Percentiles rank a stretch among this genome's conserved stretches.
Conservation (phyloP, 257 asterid genomes). For the Nyctanthes arbortristis region DNA sequence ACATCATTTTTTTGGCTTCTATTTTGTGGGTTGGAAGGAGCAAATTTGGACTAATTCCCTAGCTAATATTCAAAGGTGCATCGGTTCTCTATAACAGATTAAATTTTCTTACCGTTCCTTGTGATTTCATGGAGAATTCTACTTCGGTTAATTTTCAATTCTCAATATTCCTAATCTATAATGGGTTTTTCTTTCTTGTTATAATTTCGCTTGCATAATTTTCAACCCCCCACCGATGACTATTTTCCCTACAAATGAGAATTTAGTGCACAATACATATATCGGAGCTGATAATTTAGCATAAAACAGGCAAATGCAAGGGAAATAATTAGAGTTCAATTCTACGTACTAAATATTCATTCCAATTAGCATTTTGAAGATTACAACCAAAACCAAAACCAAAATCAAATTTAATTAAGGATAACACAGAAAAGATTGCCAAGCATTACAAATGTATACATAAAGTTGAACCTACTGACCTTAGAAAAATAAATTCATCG, state of each 20-base stretch:
- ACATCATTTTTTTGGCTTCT: background rate
- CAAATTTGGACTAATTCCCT: too few relatives aligned
- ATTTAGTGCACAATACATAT: too few relatives aligned
- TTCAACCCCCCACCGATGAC: too few relatives aligned
- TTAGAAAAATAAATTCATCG: background rate
- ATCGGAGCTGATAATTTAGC: too few relatives aligned
- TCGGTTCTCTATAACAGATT: too few relatives aligned
- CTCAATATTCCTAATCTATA: too few relatives aligned
- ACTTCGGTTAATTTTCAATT: too few relatives aligned
- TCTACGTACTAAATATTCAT: background rate
- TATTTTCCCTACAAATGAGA: too few relatives aligned
- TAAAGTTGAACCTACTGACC: slow-evolving; percentile 2
- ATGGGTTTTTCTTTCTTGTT: too few relatives aligned
- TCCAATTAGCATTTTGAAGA: background rate
- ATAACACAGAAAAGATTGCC: background rate
- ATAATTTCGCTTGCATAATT: too few relatives aligned
- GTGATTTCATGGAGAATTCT: background rate
- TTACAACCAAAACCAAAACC: background rate
- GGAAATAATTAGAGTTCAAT: too few relatives aligned
- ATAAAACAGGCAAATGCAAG: background rate
- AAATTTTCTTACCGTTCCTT: background rate
- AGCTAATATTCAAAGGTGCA: too few relatives aligned
- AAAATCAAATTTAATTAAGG: background rate
- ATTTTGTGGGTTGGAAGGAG: background rate
- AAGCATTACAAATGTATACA: background rate